Evolutionary conservation across 202 grass and related monocot species (phyloP).

Genomic region (Panicum virgatum): DNA sequence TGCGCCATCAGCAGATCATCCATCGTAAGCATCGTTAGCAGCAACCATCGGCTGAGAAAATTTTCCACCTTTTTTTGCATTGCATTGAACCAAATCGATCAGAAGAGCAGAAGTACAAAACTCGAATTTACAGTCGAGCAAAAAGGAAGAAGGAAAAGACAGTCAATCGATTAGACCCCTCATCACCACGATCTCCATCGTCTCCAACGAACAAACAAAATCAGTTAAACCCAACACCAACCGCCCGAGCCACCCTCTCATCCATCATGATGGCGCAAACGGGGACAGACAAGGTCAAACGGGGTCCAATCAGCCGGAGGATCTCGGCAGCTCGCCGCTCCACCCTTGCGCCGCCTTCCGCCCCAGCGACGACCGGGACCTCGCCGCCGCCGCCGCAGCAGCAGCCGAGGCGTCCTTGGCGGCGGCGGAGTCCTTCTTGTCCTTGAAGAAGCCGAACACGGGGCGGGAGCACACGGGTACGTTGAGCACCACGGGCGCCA

Average conservation of each 20-base stretch:
- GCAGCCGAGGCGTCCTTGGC: conserved; percentile 13
- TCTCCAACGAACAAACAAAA: conserved; percentile 50
- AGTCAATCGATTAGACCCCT: conserved; percentile 60
- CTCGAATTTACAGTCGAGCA: conserved; percentile 54
- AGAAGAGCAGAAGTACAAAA: conserved; percentile 29
- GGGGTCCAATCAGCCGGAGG: conserved; percentile 8
- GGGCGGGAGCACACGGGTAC: conserved; percentile 87
- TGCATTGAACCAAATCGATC: conserved; percentile 12
- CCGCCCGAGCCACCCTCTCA: conserved; percentile 1
- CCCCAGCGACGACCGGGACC: conserved; percentile 35
- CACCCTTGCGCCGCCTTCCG: conserved; percentile 43
- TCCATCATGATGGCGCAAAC: conserved; percentile 13
- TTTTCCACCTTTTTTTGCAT: not conserved
- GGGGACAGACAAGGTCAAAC: conserved; percentile 16
- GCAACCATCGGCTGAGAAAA: not conserved
- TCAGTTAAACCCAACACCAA: conserved; percentile 38
- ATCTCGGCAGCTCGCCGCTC: conserved; percentile 48
- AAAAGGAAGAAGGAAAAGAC: conserved; percentile 17
- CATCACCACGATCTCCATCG: not conserved
- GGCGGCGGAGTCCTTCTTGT: conserved; percentile 61
- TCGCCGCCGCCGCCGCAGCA: not conserved
- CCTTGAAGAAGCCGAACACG: conserved; percentile 89
- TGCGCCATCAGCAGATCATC: not conserved
- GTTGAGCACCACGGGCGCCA: conserved; percentile 82
- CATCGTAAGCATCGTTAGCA: not conserved